phyloP scores from a whole-genome alignment of 2,329 filamentous ascomycete genomes.

The Colletotrichum sp. region DNA sequence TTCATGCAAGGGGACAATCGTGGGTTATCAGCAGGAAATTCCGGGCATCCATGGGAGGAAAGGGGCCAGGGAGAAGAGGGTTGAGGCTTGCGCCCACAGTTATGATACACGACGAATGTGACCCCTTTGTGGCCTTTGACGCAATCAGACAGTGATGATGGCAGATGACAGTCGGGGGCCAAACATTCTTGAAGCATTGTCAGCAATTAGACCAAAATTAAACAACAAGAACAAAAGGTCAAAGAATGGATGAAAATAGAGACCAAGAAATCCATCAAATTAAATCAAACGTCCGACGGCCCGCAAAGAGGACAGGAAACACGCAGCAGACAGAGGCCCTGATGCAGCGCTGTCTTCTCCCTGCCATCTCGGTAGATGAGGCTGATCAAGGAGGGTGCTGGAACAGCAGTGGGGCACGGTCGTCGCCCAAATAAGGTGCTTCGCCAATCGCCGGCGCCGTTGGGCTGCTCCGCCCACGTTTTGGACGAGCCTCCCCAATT shows the following conservation, averaged over 20 bases:
- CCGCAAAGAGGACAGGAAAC: not conserved
- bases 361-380: constrained; percentile 12
- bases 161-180: not conserved
- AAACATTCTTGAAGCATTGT: not conserved
- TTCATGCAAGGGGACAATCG: constrained; percentile 19
- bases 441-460: constrained; percentile 12
- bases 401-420: constrained; percentile 10
- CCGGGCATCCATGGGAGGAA: not conserved
- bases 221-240: not conserved
- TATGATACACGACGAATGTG: not conserved
- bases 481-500: constrained; percentile 7
- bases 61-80: not conserved
- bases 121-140: not conserved
- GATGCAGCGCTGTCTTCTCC: not conserved
- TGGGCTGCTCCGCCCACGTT: constrained; percentile 11
- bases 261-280: not conserved
- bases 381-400: constrained; percentile 8
- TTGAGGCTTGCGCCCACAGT: not conserved
- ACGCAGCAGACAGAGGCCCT: not conserved
- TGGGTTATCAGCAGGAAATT: constrained; percentile 1
- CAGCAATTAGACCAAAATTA: not conserved
- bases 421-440: not conserved
- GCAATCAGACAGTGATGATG: not conserved
- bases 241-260: not conserved
- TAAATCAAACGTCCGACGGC: not conserved